These are phyloP conservation scores for Yamadazyma sp. DNA, from an alignment of 1,139 yeast genomes.

Conservation along the genomic window DNA sequence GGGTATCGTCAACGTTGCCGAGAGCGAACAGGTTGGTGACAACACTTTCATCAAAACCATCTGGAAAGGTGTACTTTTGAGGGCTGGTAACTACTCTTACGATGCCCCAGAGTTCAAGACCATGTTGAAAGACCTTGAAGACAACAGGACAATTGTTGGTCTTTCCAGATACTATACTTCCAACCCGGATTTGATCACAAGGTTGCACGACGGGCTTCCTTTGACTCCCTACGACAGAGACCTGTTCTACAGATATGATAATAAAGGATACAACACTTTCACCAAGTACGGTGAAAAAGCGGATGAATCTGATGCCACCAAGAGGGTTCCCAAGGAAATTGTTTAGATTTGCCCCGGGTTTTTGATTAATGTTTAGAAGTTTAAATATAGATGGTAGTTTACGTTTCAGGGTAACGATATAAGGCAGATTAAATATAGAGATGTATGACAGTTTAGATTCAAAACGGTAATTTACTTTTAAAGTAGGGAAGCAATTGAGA, in stretches of 20 bases:
- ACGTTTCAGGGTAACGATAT: no score
- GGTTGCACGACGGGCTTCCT: constrained; percentile 35
- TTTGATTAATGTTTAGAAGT: no score
- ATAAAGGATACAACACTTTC: constrained; percentile 30
- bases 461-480: no score
- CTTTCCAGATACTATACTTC: constrained; percentile 49
- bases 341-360: background rate
- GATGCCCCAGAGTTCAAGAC: constrained; percentile 18
- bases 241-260: constrained; percentile 22
- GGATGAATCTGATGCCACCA: background rate
- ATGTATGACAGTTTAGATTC: no score
- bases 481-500: no score
- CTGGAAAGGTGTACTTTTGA: constrained; percentile 23
- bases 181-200: constrained; percentile 52
- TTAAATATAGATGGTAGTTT: no score
- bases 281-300: constrained; percentile 8
- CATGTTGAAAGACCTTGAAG: constrained; percentile 27
- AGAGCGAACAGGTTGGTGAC: constrained; percentile 13
- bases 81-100: constrained; percentile 45
- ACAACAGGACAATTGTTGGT: constrained; percentile 27
- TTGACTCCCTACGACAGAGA: constrained; percentile 21
- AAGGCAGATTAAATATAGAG: no score
- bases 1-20: constrained; percentile 38
- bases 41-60: constrained; percentile 16
- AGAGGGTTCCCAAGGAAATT: background rate